Evolutionary conservation across 257 asterid species (phyloP), one percentile per base, ranked within the genome.

Genomic region (Solanum piurae): DNA sequence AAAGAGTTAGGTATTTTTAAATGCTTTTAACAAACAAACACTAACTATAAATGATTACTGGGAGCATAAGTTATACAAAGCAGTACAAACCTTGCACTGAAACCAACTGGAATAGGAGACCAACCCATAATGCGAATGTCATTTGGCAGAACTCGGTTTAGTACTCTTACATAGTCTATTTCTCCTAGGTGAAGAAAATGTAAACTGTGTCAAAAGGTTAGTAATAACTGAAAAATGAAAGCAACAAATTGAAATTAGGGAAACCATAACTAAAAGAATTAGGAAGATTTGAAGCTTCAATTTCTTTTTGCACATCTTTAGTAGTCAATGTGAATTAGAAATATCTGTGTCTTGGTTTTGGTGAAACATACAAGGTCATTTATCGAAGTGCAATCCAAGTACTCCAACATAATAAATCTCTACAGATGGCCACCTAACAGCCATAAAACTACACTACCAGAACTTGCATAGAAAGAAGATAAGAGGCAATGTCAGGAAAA

Each of bases 81-180:
- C 21, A 85, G 72, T 38, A 73, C 88, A 38, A 88, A 97, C 99
- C 99, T 97, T 74, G 99, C 95, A 88, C 97, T 97, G 91, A 97
- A 95, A 90, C 91, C 93, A 89, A 85, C 75, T 34, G 98, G 98
- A 90, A 94, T 96, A 90, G 99, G 95, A 87, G 98, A 93, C 99
- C 99, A 97, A 88, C 98, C 98, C 90, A 95, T 90, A 83, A 95
- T 91, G 89, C 98, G 93, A 88, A 97, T 95, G 91, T 97, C 99
- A 80, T 92, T 89, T 46, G 99, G 99, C 88, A 97, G 98, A 40
- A 89, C 98, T 83, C 94, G 90, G 79, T 97, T 96, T 86, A 97
- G 91, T 84, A 92, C 89, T 90, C 92, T 93, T 88, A 95, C 98
- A 86, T 95, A 96, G 91, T 97, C 99, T 46, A 95, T 83, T 92